Evolutionary conservation across 129 eudicot species (phyloP).

Genomic region (Glebionis coronaria): DNA sequence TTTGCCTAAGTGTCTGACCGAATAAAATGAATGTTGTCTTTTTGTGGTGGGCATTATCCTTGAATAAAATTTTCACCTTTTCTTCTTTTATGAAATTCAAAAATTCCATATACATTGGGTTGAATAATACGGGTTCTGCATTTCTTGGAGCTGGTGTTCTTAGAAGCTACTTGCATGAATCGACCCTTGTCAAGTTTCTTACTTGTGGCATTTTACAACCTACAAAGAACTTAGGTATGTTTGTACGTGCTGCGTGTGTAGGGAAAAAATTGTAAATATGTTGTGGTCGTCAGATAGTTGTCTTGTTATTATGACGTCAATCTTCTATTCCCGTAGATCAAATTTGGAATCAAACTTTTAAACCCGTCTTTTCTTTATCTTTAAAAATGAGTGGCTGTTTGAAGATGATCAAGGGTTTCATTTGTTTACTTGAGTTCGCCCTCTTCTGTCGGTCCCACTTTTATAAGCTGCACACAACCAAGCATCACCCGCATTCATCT

Average conservation of each 20-base stretch:
- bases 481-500: too few relatives aligned
- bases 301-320: background rate
- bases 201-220: background rate
- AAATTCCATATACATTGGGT: too few relatives aligned
- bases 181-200: too few relatives aligned
- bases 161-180: background rate
- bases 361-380: constrained; percentile 1
- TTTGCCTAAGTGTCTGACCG: background rate
- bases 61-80: too few relatives aligned
- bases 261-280: constrained; percentile 6
- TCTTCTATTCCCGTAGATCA: background rate
- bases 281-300: background rate
- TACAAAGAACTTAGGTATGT: background rate
- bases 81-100: background rate
- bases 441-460: constrained; percentile 1
- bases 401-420: constrained; percentile 6
- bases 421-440: background rate
- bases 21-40: constrained; percentile 6
- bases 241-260: background rate
- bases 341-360: constrained; percentile 4
- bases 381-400: background rate
- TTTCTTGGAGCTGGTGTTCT: background rate
- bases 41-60: background rate
- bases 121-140: background rate
- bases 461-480: background rate